A percentile compares a stretch with the other conserved stretches of the same genome.
Conservation (phyloP, 805 yeast species). For the Candida takata region DNA sequence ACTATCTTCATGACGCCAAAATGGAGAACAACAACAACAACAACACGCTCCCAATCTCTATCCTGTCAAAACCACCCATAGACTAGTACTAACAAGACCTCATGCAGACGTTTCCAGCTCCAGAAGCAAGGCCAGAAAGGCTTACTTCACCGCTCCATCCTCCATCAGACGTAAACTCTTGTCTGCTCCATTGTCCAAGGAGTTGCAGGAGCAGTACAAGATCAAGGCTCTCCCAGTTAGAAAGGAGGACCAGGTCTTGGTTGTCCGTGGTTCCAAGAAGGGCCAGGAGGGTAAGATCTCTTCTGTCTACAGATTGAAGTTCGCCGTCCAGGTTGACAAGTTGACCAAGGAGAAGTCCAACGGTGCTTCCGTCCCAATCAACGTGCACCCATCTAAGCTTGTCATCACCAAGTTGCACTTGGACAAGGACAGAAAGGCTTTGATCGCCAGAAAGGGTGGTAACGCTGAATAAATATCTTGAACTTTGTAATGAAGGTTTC, state of each 20-base stretch:
- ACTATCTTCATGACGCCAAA: too few relatives aligned
- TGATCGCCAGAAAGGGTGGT: constrained; percentile 97
- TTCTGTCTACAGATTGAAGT: constrained; percentile 98
- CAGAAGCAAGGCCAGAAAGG: constrained; percentile 99
- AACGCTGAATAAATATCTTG: constrained; percentile 67
- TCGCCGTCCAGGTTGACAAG: constrained; percentile 93
- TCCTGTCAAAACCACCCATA: too few relatives aligned
- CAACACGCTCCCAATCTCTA: too few relatives aligned
- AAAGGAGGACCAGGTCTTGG: constrained; percentile 92
- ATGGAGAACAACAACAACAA: too few relatives aligned
- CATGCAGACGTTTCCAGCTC: constrained; percentile 92
- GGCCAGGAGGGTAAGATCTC: constrained; percentile 98
- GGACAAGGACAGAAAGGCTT: constrained; percentile 98
- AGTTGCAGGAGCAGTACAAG: constrained; percentile 95
- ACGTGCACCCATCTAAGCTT: constrained; percentile 98
- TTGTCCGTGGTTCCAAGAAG: constrained; percentile 98
- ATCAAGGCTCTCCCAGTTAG: constrained; percentile 95
- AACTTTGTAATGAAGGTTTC: constrained; percentile 1
- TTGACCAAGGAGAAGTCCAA: constrained; percentile 95
- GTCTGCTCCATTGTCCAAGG: constrained; percentile 99
- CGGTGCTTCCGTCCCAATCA: constrained; percentile 96
- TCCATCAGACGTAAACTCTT: constrained; percentile 88
- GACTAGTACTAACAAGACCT: constrained; percentile 27
- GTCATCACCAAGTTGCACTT: constrained; percentile 97
- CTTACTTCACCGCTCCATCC: constrained; percentile 97